Conservation (phyloP, 371 early-diverging fungal species). For the Mortierella sp. region DNA sequence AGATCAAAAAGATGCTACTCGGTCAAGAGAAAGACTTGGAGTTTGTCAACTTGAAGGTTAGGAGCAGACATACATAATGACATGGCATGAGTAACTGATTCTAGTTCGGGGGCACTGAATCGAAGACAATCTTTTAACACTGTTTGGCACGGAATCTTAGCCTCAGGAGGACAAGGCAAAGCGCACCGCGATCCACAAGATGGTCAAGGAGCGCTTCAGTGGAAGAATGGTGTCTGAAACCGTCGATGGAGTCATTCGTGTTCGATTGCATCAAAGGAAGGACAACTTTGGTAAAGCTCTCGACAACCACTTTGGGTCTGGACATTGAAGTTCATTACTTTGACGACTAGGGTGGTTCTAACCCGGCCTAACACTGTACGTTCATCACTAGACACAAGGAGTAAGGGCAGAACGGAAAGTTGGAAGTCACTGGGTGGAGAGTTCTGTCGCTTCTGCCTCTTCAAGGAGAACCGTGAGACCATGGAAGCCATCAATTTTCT, state of each 20-base stretch:
- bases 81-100: background rate
- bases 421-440: conserved; percentile 72
- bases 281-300: conserved; percentile 25
- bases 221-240: conserved; percentile 60
- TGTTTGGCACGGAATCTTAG: too few relatives aligned
- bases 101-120: background rate
- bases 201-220: conserved; percentile 62
- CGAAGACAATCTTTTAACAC: too few relatives aligned
- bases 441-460: conserved; percentile 84
- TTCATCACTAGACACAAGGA: conserved; percentile 18
- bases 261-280: conserved; percentile 48
- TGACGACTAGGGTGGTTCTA: too few relatives aligned
- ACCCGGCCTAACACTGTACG: conserved; percentile 3
- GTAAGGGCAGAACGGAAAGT: conserved; percentile 50
- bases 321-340: background rate
- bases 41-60: conserved; percentile 54
- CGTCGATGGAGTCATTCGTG: conserved; percentile 57
- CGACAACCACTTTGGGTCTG: background rate
- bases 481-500: conserved; percentile 81
- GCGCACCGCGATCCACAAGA: conserved; percentile 64
- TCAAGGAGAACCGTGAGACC: conserved; percentile 92
- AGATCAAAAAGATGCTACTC: conserved; percentile 56
- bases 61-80: conserved; percentile 8
- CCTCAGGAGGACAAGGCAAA: conserved; percentile 59
- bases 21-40: conserved; percentile 46